These are phyloP conservation scores for Cryptococcus sp. DNA, from an alignment of 1,284 basidiomycete genomes.

Conservation along the genomic window DNA sequence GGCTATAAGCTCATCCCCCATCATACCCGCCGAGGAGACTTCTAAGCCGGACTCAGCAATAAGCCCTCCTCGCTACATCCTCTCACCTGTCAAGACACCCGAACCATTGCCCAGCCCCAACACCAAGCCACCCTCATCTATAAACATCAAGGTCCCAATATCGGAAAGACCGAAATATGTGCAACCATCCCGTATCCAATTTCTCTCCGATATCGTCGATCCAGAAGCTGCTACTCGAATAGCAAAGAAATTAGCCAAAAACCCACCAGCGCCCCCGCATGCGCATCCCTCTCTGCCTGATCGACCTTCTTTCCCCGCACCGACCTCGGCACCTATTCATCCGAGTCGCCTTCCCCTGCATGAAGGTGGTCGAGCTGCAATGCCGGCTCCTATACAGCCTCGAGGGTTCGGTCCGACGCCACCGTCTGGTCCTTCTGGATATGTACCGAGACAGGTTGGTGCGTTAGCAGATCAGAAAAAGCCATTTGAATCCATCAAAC, in stretches of 20 bases:
- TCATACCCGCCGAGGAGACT: too few species aligned
- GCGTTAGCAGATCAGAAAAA: constrained; percentile 1
- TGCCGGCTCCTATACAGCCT: neutral
- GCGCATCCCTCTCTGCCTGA: neutral
- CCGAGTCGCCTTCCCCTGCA: neutral
- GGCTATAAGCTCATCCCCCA: too few species aligned
- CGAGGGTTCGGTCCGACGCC: neutral
- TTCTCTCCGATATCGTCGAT: constrained; percentile 10
- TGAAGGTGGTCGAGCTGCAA: too few species aligned
- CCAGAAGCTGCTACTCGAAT: constrained; percentile 1
- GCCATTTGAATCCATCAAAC: neutral
- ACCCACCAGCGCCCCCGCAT: neutral
- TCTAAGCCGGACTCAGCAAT: too few species aligned
- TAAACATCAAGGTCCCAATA: neutral
- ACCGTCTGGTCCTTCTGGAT: neutral
- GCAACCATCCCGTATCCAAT: constrained; percentile 18
- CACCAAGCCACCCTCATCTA: neutral
- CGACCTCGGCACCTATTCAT: neutral
- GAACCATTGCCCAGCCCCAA: too few species aligned
- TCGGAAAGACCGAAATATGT: constrained; percentile 16
- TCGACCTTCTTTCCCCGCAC: neutral
- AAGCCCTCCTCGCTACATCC: too few species aligned
- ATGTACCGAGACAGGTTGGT: neutral
- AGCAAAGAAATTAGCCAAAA: neutral
- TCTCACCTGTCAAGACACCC: too few species aligned